Conservation (phyloP, 352 stramenopile genomes). For the Pythium dissimile region DNA sequence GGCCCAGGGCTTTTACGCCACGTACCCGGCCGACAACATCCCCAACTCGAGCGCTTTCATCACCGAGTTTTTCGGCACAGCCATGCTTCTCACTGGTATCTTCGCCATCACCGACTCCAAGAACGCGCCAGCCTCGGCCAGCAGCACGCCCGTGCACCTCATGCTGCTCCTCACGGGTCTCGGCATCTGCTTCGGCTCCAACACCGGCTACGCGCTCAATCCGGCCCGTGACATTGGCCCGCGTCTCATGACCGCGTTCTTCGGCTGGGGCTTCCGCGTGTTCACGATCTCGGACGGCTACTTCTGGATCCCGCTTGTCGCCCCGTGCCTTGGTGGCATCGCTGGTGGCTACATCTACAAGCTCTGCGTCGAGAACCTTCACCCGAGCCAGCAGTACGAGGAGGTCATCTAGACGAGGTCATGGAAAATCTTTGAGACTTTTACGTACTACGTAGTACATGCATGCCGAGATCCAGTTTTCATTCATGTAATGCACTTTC, state of each 20-base stretch:
- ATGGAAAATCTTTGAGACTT: too few relatives aligned
- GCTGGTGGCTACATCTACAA: slow-evolving; percentile 40
- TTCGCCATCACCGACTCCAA: slow-evolving; percentile 49
- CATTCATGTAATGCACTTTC: neutral
- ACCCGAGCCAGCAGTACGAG: slow-evolving; percentile 21
- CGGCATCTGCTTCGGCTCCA: slow-evolving; percentile 71
- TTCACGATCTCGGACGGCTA: slow-evolving; percentile 44
- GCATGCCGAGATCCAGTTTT: neutral
- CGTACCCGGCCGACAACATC: slow-evolving; percentile 36
- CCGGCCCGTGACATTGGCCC: slow-evolving; percentile 49
- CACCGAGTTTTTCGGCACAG: slow-evolving; percentile 56
- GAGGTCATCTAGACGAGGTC: neutral
- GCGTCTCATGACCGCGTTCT: slow-evolving; percentile 36
- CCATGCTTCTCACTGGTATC: slow-evolving; percentile 46
- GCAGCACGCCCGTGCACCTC: slow-evolving; percentile 35
- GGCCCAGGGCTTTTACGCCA: slow-evolving; percentile 47
- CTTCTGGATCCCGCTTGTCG: slow-evolving; percentile 57
- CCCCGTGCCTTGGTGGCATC: slow-evolving; percentile 36
- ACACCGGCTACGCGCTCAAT: slow-evolving; percentile 71
- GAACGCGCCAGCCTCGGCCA: slow-evolving; percentile 50
- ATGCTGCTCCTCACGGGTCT: slow-evolving; percentile 54
- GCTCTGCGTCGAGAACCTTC: slow-evolving; percentile 44
- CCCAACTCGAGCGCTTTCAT: slow-evolving; percentile 47
- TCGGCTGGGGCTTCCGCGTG: slow-evolving; percentile 45
- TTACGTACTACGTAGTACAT: too few relatives aligned